Evolutionary conservation across 306 rosid species (phyloP).

Genomic region (Dalbergia oliveri): DNA sequence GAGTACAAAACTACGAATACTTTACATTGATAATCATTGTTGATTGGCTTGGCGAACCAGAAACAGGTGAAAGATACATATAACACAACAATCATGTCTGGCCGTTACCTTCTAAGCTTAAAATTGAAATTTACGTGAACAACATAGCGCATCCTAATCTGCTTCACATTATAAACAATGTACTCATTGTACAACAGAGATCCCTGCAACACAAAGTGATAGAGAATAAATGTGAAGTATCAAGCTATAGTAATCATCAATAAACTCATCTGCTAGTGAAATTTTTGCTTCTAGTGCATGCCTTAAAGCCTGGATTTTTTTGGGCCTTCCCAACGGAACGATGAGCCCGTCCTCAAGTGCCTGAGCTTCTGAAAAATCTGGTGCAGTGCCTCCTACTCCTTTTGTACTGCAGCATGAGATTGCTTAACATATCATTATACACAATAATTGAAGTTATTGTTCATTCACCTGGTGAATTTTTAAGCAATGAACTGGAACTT

Average conservation of each 20-base stretch:
- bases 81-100: neutral
- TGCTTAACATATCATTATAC: conserved; percentile 9
- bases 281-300: conserved; percentile 28
- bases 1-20: neutral
- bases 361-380: conserved; percentile 71
- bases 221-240: conserved; percentile 20
- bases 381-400: conserved; percentile 87
- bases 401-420: conserved; percentile 72
- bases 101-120: conserved; percentile 43
- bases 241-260: conserved; percentile 13
- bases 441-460: neutral
- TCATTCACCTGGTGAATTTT: neutral
- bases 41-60: conserved; percentile 25
- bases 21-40: conserved; percentile 2
- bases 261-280: conserved; percentile 17
- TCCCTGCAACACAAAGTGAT: conserved; percentile 63
- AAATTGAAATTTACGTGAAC: conserved; percentile 80
- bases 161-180: conserved; percentile 88
- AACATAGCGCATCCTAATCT: conserved; percentile 86
- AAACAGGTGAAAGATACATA: conserved; percentile 30
- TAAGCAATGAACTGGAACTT: conserved; percentile 3
- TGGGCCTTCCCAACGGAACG: conserved; percentile 82
- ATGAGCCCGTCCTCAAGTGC: conserved; percentile 70
- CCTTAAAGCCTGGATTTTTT: conserved; percentile 49
- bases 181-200: conserved; percentile 80